Percentiles rank a stretch among this genome's conserved stretches.
phyloP scores from a whole-genome alignment of 768 basidiomycete genomes.

The Clavaria fumosa region DNA sequence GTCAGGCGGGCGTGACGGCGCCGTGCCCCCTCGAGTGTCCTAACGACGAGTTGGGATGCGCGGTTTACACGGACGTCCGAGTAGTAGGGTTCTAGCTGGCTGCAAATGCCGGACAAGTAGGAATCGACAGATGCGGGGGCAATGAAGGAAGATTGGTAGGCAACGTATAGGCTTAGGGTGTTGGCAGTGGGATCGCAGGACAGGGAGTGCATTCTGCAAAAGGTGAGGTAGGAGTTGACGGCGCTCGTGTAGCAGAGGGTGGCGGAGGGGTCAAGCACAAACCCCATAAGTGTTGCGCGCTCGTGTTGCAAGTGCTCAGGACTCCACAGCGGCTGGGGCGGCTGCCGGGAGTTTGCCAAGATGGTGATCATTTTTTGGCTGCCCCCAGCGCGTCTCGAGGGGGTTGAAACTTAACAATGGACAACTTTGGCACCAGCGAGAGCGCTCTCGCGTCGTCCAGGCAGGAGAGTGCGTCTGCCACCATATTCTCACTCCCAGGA shows the following conservation, averaged over 20 bases:
- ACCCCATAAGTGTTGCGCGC: slow-evolving; percentile 13
- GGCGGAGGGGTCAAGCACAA: slow-evolving; percentile 11
- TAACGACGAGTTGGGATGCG: too few species aligned
- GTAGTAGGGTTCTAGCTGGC: too few species aligned
- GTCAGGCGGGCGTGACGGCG: too few species aligned
- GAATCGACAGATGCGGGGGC: too few species aligned
- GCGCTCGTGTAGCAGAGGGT: slow-evolving; percentile 11
- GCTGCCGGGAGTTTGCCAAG: slow-evolving; percentile 15
- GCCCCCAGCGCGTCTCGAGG: slow-evolving; percentile 15
- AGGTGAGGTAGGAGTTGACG: not conserved
- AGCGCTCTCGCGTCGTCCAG: not conserved
- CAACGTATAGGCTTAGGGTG: too few species aligned
- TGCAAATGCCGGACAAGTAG: too few species aligned
- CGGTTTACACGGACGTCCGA: too few species aligned
- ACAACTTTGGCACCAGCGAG: not conserved
- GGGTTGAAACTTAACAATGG: too few species aligned
- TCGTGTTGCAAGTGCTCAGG: slow-evolving; percentile 18
- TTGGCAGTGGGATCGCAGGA: too few species aligned
- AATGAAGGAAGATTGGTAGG: too few species aligned
- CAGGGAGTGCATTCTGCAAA: too few species aligned
- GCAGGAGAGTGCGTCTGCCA: slow-evolving; percentile 12
- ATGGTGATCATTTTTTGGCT: slow-evolving; percentile 6
- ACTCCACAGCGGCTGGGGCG: slow-evolving; percentile 18
- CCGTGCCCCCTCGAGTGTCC: too few species aligned
- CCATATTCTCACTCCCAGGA: slow-evolving; percentile 7